Conservation (phyloP, 2,329 filamentous ascomycete genomes). For the Fusarium miscanthi region DNA sequence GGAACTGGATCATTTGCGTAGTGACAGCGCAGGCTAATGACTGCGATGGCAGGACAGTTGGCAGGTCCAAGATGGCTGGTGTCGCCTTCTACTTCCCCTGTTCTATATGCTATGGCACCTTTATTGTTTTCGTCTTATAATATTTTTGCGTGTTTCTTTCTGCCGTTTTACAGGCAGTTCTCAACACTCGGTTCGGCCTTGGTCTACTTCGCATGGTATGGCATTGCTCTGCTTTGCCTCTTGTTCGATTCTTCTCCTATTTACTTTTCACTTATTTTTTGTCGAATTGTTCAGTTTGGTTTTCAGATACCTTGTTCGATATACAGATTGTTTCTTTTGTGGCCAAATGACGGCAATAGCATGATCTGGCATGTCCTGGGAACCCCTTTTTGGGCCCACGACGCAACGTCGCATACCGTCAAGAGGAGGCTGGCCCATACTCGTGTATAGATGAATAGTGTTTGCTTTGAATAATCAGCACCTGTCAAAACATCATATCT, state of each 20-base stretch:
- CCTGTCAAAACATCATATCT: slow-evolving; percentile 39
- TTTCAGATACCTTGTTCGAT: slow-evolving; percentile 71
- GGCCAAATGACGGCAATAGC: slow-evolving; percentile 41
- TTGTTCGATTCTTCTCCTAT: slow-evolving; percentile 41
- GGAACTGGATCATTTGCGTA: slow-evolving; percentile 47
- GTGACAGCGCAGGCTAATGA: slow-evolving; percentile 57
- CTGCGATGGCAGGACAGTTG: slow-evolving; percentile 57
- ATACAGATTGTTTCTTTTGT: slow-evolving; percentile 55
- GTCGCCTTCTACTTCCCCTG: slow-evolving; percentile 54
- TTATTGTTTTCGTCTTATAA: slow-evolving; percentile 46
- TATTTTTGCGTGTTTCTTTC: slow-evolving; percentile 41
- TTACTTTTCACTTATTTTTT: slow-evolving; percentile 39
- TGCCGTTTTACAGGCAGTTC: slow-evolving; percentile 17
- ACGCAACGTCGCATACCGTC: slow-evolving; percentile 31
- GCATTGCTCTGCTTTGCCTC: slow-evolving; percentile 40
- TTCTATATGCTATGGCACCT: slow-evolving; percentile 54
- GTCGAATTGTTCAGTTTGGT: slow-evolving; percentile 42
- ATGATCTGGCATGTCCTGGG: slow-evolving; percentile 32
- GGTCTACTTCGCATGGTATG: slow-evolving; percentile 10
- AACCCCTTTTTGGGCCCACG: slow-evolving; percentile 11
- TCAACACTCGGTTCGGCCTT: slow-evolving; percentile 21
- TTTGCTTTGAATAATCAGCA: slow-evolving; percentile 49
- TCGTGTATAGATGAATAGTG: slow-evolving; percentile 52
- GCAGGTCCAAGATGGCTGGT: slow-evolving; percentile 63
- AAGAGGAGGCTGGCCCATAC: slow-evolving; percentile 47